Evolutionary conservation across 2,329 filamentous ascomycete species (phyloP).

Genomic region (Sclerotinia trifoliorum): DNA sequence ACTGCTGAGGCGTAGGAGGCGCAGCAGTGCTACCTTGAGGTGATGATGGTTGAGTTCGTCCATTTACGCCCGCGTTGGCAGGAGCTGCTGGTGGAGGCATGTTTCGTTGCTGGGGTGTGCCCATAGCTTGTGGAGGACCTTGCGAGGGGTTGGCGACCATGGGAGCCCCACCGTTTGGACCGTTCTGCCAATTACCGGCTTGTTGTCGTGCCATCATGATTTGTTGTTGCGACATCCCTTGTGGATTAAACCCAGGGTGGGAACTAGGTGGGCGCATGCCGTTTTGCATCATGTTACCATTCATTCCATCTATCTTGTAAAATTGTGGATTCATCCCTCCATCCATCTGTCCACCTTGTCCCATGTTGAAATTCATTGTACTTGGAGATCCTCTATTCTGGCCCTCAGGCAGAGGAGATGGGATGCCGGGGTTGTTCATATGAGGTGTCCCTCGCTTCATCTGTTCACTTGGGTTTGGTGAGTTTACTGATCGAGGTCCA

Average conservation of each 20-base stretch:
- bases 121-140: slow-evolving; percentile 44
- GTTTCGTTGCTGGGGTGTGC: slow-evolving; percentile 68
- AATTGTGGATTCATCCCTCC: slow-evolving; percentile 58
- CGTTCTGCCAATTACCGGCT: slow-evolving; percentile 37
- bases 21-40: slow-evolving; percentile 63
- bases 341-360: slow-evolving; percentile 53
- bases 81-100: slow-evolving; percentile 68
- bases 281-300: slow-evolving; percentile 61
- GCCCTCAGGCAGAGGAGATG: slow-evolving; percentile 70
- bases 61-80: slow-evolving; percentile 50
- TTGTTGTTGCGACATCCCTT: slow-evolving; percentile 51
- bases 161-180: slow-evolving; percentile 40
- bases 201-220: slow-evolving; percentile 56
- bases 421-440: slow-evolving; percentile 66
- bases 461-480: slow-evolving; percentile 74
- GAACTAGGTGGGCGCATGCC: slow-evolving; percentile 68
- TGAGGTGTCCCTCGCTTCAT: slow-evolving; percentile 78
- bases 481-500: slow-evolving; percentile 64
- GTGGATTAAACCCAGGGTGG: slow-evolving; percentile 58
- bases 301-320: slow-evolving; percentile 54
- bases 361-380: slow-evolving; percentile 61
- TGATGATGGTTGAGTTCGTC: slow-evolving; percentile 58
- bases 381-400: slow-evolving; percentile 66
- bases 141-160: slow-evolving; percentile 49
- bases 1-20: slow-evolving; percentile 73